These are phyloP conservation scores for Corchorus capsularis DNA, from an alignment of 345 rosid species.

Conservation along the genomic window DNA sequence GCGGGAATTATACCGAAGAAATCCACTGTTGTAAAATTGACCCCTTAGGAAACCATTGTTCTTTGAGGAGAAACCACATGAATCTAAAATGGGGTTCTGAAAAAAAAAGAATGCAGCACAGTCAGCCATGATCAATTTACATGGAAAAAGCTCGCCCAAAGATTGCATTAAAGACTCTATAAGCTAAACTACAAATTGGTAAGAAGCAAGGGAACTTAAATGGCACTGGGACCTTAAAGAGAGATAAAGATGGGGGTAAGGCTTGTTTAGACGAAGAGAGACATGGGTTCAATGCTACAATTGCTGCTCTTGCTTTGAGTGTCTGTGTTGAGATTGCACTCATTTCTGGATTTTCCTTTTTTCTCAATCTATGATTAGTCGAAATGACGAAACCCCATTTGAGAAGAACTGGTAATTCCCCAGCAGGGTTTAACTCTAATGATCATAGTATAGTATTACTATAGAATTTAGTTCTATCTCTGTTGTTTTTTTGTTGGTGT, in stretches of 20 bases:
- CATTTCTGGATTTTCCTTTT: constrained; percentile 21
- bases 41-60: constrained; percentile 47
- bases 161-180: not conserved
- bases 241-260: constrained; percentile 25
- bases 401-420: not conserved
- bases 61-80: constrained; percentile 44
- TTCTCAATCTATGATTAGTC: not conserved
- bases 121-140: not conserved
- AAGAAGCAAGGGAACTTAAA: not conserved
- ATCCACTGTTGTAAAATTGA: constrained; percentile 36
- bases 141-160: not conserved
- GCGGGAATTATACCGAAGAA: constrained; percentile 27
- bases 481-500: not conserved
- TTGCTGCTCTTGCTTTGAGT: constrained; percentile 16
- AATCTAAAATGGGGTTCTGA: constrained; percentile 52
- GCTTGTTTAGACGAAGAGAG: constrained; percentile 34
- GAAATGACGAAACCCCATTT: constrained; percentile 12
- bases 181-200: not conserved
- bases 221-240: constrained; percentile 44
- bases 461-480: not conserved
- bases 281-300: constrained; percentile 33
- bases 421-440: not conserved
- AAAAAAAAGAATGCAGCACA: constrained; percentile 1
- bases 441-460: not conserved
- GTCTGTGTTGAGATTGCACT: constrained; percentile 39